Evolutionary conservation across 345 rosid genomes (phyloP).

Genomic region (Conringia planisiliqua): DNA sequence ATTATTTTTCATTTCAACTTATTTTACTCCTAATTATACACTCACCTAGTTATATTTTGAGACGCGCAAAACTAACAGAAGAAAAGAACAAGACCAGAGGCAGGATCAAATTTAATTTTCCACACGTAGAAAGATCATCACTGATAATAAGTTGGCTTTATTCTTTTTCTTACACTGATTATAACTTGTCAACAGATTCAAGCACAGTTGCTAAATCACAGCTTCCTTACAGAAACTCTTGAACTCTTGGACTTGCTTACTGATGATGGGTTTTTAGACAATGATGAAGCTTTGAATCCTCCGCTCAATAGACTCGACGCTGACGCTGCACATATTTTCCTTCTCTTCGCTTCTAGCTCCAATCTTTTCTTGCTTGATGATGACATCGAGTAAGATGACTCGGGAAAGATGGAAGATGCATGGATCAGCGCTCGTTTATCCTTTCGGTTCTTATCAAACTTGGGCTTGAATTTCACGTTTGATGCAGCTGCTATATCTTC

Average conservation of each 20-base stretch:
- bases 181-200: neutral
- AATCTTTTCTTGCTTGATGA: conserved; percentile 45
- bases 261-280: conserved; percentile 43
- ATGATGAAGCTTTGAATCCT: conserved; percentile 65
- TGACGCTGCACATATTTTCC: conserved; percentile 63
- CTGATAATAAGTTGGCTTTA: neutral
- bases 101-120: neutral
- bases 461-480: conserved; percentile 56
- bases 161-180: neutral
- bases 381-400: conserved; percentile 40
- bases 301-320: conserved; percentile 60
- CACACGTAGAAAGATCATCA: neutral
- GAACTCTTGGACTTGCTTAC: conserved; percentile 33
- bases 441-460: conserved; percentile 71
- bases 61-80: neutral
- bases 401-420: conserved; percentile 67
- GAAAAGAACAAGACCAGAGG: neutral
- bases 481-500: conserved; percentile 68
- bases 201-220: conserved; percentile 20
- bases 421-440: conserved; percentile 73
- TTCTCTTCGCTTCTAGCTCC: conserved; percentile 79
- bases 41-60: too few relatives aligned
- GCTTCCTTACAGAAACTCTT: conserved; percentile 31
- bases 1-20: neutral
- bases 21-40: neutral